These are phyloP conservation scores for Blastobotrys ciferrii DNA, from an alignment of 1,139 yeast species.

Conservation along the genomic window DNA sequence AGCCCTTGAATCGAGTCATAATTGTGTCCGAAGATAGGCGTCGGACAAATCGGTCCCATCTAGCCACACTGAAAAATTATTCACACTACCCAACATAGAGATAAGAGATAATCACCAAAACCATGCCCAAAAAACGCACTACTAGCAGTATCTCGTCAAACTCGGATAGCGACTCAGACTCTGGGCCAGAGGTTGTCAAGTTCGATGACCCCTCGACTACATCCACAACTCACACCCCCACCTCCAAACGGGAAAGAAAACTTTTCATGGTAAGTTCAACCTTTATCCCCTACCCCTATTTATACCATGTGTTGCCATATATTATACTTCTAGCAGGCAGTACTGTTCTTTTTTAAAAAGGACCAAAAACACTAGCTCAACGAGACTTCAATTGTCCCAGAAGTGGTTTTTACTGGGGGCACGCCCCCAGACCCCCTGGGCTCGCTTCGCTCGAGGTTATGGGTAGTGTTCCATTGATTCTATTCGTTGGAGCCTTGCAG, in stretches of 20 bases:
- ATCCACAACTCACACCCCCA: slow-evolving; percentile 34
- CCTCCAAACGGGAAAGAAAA: slow-evolving; percentile 45
- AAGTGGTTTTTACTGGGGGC: too few species aligned
- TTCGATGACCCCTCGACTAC: slow-evolving; percentile 42
- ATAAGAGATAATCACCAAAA: neutral
- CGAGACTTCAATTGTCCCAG: too few species aligned
- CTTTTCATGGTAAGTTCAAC: slow-evolving; percentile 34
- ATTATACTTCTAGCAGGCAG: too few species aligned
- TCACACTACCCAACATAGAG: neutral
- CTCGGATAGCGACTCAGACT: slow-evolving; percentile 1
- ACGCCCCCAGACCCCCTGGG: too few species aligned
- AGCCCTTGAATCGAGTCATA: slow-evolving; percentile 91
- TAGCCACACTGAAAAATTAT: neutral
- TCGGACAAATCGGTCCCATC: neutral
- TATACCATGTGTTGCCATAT: too few species aligned
- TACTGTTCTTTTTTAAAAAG: too few species aligned
- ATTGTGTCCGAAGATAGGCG: slow-evolving; percentile 5
- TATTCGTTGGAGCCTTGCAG: too few species aligned
- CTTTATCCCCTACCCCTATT: too few species aligned
- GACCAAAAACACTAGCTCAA: too few species aligned
- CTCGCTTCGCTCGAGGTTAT: too few species aligned
- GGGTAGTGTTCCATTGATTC: too few species aligned
- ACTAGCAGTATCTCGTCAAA: neutral
- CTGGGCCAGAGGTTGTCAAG: slow-evolving; percentile 46
- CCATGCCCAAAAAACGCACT: neutral